phyloP scores from a whole-genome alignment of 768 basidiomycete genomes.

The Rhodotorula toruloides region DNA sequence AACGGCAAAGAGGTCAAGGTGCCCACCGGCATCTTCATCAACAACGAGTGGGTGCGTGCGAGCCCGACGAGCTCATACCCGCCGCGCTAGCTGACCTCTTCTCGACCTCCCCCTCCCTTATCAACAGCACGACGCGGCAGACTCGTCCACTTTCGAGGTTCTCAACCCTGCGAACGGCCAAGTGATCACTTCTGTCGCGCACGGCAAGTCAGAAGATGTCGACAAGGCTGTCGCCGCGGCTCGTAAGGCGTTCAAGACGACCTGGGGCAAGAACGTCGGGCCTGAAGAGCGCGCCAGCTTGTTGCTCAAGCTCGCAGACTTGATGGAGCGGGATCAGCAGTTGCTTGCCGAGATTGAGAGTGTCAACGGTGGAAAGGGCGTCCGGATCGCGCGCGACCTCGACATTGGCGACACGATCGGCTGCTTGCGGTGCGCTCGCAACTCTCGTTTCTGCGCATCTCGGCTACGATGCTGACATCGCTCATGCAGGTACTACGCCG shows the following conservation, averaged over 20 bases:
- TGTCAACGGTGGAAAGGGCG: constrained; percentile 47
- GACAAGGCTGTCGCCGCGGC: constrained; percentile 45
- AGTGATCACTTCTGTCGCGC: constrained; percentile 61
- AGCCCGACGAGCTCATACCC: background rate
- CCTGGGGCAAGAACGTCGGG: constrained; percentile 47
- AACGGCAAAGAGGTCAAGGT: constrained; percentile 45
- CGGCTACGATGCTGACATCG: no score
- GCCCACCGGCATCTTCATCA: constrained; percentile 82
- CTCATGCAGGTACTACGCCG: constrained; percentile 76
- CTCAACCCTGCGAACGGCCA: constrained; percentile 79
- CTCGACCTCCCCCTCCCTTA: background rate
- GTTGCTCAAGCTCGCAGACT: constrained; percentile 39
- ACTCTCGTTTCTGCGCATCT: background rate
- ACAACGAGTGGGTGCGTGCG: constrained; percentile 69
- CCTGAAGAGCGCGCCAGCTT: constrained; percentile 44
- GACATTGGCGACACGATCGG: constrained; percentile 47
- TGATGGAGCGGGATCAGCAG: constrained; percentile 45
- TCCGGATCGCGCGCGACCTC: constrained; percentile 43
- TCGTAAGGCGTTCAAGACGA: constrained; percentile 48
- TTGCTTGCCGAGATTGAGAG: constrained; percentile 46
- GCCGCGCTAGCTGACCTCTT: background rate
- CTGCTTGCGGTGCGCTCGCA: constrained; percentile 42
- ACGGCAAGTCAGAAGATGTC: constrained; percentile 51
- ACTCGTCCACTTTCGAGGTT: constrained; percentile 44
- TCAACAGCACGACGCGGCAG: constrained; percentile 4